Base-by-base conservation (phyloP, 108 stramenopile genomes). In the Skeletonema costatum region DNA sequence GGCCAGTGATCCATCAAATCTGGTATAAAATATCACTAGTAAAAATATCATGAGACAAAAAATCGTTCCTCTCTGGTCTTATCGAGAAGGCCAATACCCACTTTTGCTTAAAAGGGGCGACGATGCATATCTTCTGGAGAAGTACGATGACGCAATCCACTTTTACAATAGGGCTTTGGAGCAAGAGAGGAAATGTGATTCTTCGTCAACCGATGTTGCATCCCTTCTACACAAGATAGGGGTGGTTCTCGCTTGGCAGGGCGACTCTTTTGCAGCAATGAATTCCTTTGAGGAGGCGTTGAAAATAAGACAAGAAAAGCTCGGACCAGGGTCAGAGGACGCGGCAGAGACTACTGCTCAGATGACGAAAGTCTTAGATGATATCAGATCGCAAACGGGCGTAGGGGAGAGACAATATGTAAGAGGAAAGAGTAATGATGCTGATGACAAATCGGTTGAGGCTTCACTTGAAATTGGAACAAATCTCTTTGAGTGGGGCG, bases 181-280 rank as follows among this genome's bases (percentile, higher is more conserved):
- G 7, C 53, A 56, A 4, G 53, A 56, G 19, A 56, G 53, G 25
- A 56, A 2, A 25, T 25, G 4, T 56, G 53, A 56, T 56, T 2
- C 16, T 46, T n/a, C 44, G 44, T 46, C 44, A 46, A 46, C 44
- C 2, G 44, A 46, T n/a, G 44, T 46, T 46, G 44, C 44, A 46
- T 46, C 16, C 25, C 53, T 56, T 25, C 53, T 56, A 42, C 68
- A 68, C 7, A 53, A 46, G 9, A 71, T 71, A 19, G 70, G 70
- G 17, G 8, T 71, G 35, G 60, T 71, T 1, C 60, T 71, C 4
- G 70, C 62, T 14, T 4, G 9, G 19, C 63, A 19, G 32, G 70
- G 70, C 12, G 70, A 71, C 14, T 63, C 61, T 30, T 71, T 71
- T 35, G 70, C 70, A 1, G 70, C 70, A 25, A 63, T 71, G 70